phyloP scores from a whole-genome alignment of 2,329 filamentous ascomycete genomes.

The Pochonia chlamydosporia region DNA sequence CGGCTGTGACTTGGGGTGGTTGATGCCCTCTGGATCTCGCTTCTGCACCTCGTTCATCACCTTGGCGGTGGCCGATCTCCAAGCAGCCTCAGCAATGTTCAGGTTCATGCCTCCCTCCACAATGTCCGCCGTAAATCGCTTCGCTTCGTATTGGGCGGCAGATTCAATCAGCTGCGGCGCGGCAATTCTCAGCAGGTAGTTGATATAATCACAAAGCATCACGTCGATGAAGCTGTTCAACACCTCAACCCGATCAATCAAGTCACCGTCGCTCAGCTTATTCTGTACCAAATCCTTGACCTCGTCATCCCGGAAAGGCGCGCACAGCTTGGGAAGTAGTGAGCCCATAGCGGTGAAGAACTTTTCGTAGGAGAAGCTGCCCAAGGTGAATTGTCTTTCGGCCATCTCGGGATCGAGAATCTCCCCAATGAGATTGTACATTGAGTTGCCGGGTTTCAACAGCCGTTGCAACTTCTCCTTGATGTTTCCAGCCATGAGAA shows the following conservation, averaged over 20 bases:
- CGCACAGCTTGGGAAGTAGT: constrained; percentile 73
- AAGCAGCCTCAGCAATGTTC: constrained; percentile 57
- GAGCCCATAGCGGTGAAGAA: constrained; percentile 74
- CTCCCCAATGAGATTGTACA: constrained; percentile 70
- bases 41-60: constrained; percentile 60
- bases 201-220: constrained; percentile 75
- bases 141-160: constrained; percentile 67
- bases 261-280: constrained; percentile 52
- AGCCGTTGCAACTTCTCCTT: constrained; percentile 67
- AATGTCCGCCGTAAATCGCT: constrained; percentile 61
- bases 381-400: constrained; percentile 60
- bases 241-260: constrained; percentile 71
- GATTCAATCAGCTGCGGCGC: constrained; percentile 67
- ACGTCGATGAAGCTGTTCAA: constrained; percentile 71
- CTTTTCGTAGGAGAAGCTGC: constrained; percentile 73
- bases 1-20: constrained; percentile 55
- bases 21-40: constrained; percentile 63
- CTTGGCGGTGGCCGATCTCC: constrained; percentile 58
- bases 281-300: constrained; percentile 63
- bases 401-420: constrained; percentile 69
- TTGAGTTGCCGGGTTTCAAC: constrained; percentile 63
- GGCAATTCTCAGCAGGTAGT: constrained; percentile 69
- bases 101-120: constrained; percentile 50
- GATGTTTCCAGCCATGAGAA: constrained; percentile 65
- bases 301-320: constrained; percentile 72